Evolutionary conservation across 106 monocot species (phyloP).

Genomic region (Dendrobium officinale): DNA sequence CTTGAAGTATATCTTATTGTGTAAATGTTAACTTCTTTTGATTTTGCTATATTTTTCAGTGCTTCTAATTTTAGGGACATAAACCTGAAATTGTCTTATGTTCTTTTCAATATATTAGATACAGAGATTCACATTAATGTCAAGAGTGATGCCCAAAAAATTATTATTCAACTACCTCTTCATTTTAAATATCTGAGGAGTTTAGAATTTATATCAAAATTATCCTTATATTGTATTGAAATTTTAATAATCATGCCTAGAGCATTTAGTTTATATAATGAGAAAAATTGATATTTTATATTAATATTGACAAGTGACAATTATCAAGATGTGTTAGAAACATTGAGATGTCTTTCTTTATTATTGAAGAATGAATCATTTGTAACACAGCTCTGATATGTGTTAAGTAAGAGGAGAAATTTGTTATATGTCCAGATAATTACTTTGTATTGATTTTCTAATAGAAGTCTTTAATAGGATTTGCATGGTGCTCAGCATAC

Average conservation of each 20-base stretch:
- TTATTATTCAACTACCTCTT: slow-evolving; percentile 55
- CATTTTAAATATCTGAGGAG: slow-evolving; percentile 93
- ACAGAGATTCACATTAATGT: slow-evolving; percentile 57
- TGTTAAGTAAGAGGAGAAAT: too few relatives aligned
- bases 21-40: neutral
- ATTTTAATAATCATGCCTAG: neutral
- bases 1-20: neutral
- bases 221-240: neutral
- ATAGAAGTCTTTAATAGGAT: neutral
- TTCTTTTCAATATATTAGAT: slow-evolving; percentile 63
- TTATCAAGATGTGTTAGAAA: too few relatives aligned
- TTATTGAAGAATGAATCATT: too few relatives aligned
- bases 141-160: neutral
- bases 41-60: slow-evolving; percentile 48
- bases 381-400: too few relatives aligned
- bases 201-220: slow-evolving; percentile 2
- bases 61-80: slow-evolving; percentile 77
- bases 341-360: neutral
- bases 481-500: too few relatives aligned
- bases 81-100: slow-evolving; percentile 78
- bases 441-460: neutral
- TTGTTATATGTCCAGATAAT: neutral
- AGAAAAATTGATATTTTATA: neutral
- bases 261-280: neutral
- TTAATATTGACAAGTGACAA: too few relatives aligned